Conservation (phyloP, 345 rosid genomes). For the Turritis glabra region DNA sequence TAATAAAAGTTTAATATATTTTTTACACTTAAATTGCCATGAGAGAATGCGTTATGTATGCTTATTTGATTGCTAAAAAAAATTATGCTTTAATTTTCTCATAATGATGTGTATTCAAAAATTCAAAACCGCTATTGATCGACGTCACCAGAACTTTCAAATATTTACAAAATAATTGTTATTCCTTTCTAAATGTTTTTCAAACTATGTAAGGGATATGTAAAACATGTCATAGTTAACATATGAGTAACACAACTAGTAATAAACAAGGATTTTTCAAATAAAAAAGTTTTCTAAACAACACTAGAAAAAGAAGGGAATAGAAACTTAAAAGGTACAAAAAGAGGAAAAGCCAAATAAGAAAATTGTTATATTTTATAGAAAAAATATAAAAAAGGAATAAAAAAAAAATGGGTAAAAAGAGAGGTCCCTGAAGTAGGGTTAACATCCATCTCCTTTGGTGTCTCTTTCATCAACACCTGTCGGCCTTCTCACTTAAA, state of each 20-base stretch:
- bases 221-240: background rate
- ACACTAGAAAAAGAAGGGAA: background rate
- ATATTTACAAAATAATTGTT: too few species aligned
- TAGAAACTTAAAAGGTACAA: background rate
- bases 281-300: background rate
- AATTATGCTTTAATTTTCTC: too few species aligned
- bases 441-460: conserved; percentile 13
- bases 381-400: background rate
- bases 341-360: background rate
- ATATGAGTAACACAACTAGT: background rate
- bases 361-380: background rate
- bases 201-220: too few species aligned
- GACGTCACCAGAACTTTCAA: too few species aligned
- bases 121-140: too few species aligned
- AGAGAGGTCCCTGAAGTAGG: conserved; percentile 33
- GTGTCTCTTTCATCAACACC: conserved; percentile 36
- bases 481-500: conserved; percentile 38
- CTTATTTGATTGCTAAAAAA: too few species aligned
- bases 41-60: too few species aligned
- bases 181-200: too few species aligned
- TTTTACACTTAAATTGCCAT: too few species aligned
- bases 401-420: background rate
- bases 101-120: too few species aligned
- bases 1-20: too few species aligned
- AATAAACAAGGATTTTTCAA: background rate